These are phyloP conservation scores for Claviceps sp. DNA, from an alignment of 2,329 filamentous ascomycete species.

Conservation along the genomic window DNA sequence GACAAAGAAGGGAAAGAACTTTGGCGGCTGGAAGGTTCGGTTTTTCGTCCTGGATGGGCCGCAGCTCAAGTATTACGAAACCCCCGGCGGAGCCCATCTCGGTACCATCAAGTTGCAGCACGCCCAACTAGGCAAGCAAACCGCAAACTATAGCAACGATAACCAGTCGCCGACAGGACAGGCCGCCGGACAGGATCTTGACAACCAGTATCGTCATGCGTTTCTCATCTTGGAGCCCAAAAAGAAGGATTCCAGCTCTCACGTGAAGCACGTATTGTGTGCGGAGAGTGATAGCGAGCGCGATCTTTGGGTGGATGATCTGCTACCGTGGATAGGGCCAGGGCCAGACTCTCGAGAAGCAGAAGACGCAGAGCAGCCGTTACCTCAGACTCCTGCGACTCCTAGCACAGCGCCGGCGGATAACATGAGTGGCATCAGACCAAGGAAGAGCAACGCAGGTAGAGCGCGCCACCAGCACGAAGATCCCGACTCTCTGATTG, in stretches of 20 bases:
- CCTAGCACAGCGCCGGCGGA: slow-evolving; percentile 12
- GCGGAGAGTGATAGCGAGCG: slow-evolving; percentile 89
- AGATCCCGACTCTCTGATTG: slow-evolving; percentile 36
- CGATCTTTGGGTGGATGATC: slow-evolving; percentile 83
- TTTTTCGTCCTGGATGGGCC: slow-evolving; percentile 49
- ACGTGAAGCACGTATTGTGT: slow-evolving; percentile 87
- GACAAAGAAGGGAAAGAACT: slow-evolving; percentile 95
- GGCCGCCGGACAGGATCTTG: slow-evolving; percentile 54
- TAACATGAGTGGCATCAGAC: slow-evolving; percentile 10
- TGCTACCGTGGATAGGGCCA: slow-evolving; percentile 82
- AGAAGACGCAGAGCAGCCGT: slow-evolving; percentile 29
- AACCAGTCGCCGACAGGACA: slow-evolving; percentile 47
- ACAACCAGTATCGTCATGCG: slow-evolving; percentile 92
- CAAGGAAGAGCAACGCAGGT: slow-evolving; percentile 19
- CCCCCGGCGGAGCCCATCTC: slow-evolving; percentile 76
- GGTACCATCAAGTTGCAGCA: slow-evolving; percentile 86
- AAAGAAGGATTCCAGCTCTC: slow-evolving; percentile 78
- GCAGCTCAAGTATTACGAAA: slow-evolving; percentile 76
- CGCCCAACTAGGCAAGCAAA: slow-evolving; percentile 91
- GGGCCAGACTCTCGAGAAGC: slow-evolving; percentile 69
- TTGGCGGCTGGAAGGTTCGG: slow-evolving; percentile 91
- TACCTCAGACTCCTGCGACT: neutral
- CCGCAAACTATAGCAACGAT: slow-evolving; percentile 30
- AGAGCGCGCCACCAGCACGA: slow-evolving; percentile 22
- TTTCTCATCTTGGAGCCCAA: slow-evolving; percentile 94